Evolutionary conservation across 2,329 filamentous ascomycete genomes (phyloP).

Genomic region (Alternaria viburni): DNA sequence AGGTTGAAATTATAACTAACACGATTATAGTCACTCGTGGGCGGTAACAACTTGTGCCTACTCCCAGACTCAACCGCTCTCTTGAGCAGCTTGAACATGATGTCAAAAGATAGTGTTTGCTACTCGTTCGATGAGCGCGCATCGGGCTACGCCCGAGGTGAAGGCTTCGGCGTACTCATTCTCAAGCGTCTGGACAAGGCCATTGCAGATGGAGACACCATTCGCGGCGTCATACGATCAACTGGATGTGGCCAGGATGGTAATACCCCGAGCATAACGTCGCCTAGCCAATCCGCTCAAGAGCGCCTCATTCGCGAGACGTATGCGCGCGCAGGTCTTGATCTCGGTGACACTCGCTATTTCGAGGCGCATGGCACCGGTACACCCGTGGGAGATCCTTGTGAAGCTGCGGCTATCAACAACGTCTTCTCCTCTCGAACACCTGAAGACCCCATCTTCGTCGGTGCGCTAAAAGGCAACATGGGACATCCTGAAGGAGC

Average conservation of each 20-base stretch:
- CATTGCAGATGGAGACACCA: conserved; percentile 30
- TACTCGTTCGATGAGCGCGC: conserved; percentile 58
- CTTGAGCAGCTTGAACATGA: conserved; percentile 18
- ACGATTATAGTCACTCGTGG: conserved; percentile 13
- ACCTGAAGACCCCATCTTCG: conserved; percentile 10
- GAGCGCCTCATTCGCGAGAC: conserved; percentile 32
- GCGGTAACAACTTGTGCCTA: conserved; percentile 21
- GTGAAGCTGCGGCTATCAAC: conserved; percentile 25
- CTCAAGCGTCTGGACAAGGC: conserved; percentile 29
- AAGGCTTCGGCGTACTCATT: conserved; percentile 56
- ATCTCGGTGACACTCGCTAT: conserved; percentile 31
- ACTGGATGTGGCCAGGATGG: conserved; percentile 31
- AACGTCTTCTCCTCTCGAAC: conserved; percentile 21
- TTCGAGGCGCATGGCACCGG: conserved; percentile 53
- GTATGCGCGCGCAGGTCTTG: conserved; percentile 47
- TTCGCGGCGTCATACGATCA: conserved; percentile 37
- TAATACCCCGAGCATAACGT: conserved; percentile 23
- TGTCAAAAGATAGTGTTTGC: conserved; percentile 40
- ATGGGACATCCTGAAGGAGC: conserved; percentile 51
- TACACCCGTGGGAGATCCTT: conserved; percentile 54
- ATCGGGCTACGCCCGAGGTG: conserved; percentile 68
- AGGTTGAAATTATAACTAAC: background rate
- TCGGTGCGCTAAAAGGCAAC: conserved; percentile 35
- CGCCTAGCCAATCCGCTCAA: conserved; percentile 54
- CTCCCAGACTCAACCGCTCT: conserved; percentile 14